These are phyloP conservation scores for Ascochyta koolunga DNA, from an alignment of 2,329 filamentous ascomycete species.

Conservation along the genomic window DNA sequence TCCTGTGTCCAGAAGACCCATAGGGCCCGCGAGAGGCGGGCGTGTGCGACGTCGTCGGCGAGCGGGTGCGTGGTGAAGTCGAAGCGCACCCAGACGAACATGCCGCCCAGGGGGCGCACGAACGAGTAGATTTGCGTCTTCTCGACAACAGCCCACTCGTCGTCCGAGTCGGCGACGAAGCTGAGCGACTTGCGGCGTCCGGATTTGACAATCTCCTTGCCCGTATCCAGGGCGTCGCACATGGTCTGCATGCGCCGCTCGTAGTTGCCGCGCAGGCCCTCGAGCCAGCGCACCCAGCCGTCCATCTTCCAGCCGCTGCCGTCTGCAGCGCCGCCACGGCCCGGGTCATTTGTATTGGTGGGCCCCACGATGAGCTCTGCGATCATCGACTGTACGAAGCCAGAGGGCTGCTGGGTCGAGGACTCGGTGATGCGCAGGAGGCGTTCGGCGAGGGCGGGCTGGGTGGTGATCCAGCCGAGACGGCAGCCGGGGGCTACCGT, in stretches of 20 bases:
- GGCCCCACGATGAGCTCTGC: slow-evolving; percentile 78
- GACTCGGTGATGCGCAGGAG: slow-evolving; percentile 76
- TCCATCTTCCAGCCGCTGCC: slow-evolving; percentile 75
- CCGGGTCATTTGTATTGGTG: slow-evolving; percentile 59
- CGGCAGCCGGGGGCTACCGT: slow-evolving; percentile 89
- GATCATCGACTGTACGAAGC: slow-evolving; percentile 86
- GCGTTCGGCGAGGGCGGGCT: slow-evolving; percentile 78
- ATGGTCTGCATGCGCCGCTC: slow-evolving; percentile 83
- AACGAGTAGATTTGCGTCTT: slow-evolving; percentile 79
- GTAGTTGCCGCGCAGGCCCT: slow-evolving; percentile 81
- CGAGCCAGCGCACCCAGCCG: slow-evolving; percentile 92
- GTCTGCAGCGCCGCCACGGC: slow-evolving; percentile 54
- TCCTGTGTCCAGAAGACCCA: slow-evolving; percentile 74
- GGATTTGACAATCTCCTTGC: slow-evolving; percentile 69
- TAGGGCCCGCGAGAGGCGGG: slow-evolving; percentile 67
- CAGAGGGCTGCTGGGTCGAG: slow-evolving; percentile 81
- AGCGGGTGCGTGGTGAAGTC: slow-evolving; percentile 77
- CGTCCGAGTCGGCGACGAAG: slow-evolving; percentile 48
- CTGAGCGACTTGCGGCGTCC: slow-evolving; percentile 52
- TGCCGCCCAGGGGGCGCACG: slow-evolving; percentile 80
- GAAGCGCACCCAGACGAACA: slow-evolving; percentile 87
- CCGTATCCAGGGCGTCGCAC: slow-evolving; percentile 74
- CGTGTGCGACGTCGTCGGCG: slow-evolving; percentile 59
- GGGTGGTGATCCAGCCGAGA: slow-evolving; percentile 87
- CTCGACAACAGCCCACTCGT: slow-evolving; percentile 76